Evolutionary conservation across 179 eudicot species (phyloP).

Genomic region (Silene coronaria): DNA sequence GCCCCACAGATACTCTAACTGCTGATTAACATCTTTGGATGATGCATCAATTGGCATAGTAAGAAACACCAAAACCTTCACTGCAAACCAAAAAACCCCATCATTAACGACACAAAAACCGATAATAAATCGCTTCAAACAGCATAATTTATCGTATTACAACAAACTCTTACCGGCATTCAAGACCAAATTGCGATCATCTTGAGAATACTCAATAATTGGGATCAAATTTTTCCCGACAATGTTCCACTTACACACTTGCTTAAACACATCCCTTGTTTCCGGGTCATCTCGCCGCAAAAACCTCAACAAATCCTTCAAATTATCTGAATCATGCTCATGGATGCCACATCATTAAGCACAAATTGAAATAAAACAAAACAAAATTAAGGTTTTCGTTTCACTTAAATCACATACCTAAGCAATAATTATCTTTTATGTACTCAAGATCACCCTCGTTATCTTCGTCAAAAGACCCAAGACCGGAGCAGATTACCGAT

Average conservation of each 20-base stretch:
- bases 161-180: slow-evolving; percentile 52
- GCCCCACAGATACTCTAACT: slow-evolving; percentile 79
- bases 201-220: slow-evolving; percentile 68
- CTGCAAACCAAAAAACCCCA: slow-evolving; percentile 37
- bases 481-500: slow-evolving; percentile 71
- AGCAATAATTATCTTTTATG: slow-evolving; percentile 48
- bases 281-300: slow-evolving; percentile 88
- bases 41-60: slow-evolving; percentile 87
- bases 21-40: slow-evolving; percentile 66
- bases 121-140: background rate
- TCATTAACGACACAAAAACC: slow-evolving; percentile 1
- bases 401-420: slow-evolving; percentile 38
- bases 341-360: background rate
- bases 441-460: slow-evolving; percentile 50
- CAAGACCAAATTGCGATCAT: slow-evolving; percentile 68
- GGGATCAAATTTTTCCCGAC: slow-evolving; percentile 85
- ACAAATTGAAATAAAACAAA: background rate
- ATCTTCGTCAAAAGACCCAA: slow-evolving; percentile 64
- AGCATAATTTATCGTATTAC: background rate
- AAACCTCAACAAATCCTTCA: slow-evolving; percentile 92
- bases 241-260: slow-evolving; percentile 84
- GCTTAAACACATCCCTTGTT: slow-evolving; percentile 82
- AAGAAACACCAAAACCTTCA: slow-evolving; percentile 89
- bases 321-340: slow-evolving; percentile 53
- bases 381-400: slow-evolving; percentile 17